Conservation (phyloP, 257 asterid genomes). For the Salvia rosmarinus region DNA sequence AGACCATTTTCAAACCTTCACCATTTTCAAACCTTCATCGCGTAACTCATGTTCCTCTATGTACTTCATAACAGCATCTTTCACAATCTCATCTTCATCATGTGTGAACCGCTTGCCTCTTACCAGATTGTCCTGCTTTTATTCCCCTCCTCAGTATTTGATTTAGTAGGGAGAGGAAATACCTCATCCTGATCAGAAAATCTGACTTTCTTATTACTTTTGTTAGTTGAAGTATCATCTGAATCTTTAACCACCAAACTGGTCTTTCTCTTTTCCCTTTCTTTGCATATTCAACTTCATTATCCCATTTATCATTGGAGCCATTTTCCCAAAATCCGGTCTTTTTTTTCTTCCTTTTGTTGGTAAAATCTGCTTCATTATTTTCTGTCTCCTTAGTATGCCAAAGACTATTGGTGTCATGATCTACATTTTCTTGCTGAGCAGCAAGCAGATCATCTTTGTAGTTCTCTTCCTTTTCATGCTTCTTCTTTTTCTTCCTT, state of each 20-base stretch:
- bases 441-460: conserved; percentile 30
- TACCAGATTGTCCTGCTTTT: conserved; percentile 35
- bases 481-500: conserved; percentile 37
- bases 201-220: conserved; percentile 52
- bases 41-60: conserved; percentile 45
- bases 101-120: conserved; percentile 53
- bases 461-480: conserved; percentile 26
- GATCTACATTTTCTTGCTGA: conserved; percentile 28
- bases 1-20: conserved; percentile 51
- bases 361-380: conserved; percentile 19
- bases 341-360: conserved; percentile 34
- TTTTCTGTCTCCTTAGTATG: conserved; percentile 9
- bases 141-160: conserved; percentile 10
- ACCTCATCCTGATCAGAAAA: conserved; percentile 50
- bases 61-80: conserved; percentile 47
- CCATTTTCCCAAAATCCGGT: not conserved
- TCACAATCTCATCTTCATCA: conserved; percentile 51
- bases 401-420: conserved; percentile 18
- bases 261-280: conserved; percentile 36
- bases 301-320: conserved; percentile 23
- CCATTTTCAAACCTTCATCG: conserved; percentile 52
- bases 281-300: conserved; percentile 9
- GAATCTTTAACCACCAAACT: conserved; percentile 28
- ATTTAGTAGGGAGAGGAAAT: conserved; percentile 35
- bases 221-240: conserved; percentile 32